Evolutionary conservation across 495 filamentous ascomycete species (phyloP), one percentile per base, ranked within the genome.

Genomic region (Aspergillus homomorphus): DNA sequence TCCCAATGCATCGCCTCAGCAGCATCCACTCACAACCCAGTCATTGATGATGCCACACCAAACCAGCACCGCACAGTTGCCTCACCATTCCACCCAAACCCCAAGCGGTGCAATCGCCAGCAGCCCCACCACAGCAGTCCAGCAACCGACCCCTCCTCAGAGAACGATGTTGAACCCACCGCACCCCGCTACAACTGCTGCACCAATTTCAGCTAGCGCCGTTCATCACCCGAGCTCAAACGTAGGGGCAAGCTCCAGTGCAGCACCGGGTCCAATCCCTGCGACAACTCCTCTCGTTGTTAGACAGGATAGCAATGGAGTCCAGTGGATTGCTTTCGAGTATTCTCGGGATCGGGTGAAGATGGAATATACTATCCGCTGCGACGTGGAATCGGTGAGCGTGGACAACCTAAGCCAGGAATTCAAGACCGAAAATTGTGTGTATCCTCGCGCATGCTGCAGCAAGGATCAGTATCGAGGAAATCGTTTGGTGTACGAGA

Each of bases 351-450:
- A 98, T 70, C 82, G 94, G 26, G 92, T 98, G 62, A 98, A 98
- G 83, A 96, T 97, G 91, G 94, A 96, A 71, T 98, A 98, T 72
- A 96, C 92, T 0, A 98, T 98, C 67, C 88, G 94, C 33, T 98
- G 94, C 67, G 94, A 98, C 65, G 94, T 98, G 21, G 94, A 97
- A 74, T 96, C 92, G 1, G 91, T 98, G 45, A 91, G 91, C 69
- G 89, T 93, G 51, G 92, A 97, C 51, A 86, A 82, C 45, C 84
- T 98, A 26, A 82, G 82, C 59, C 79, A 82, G 62, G 92, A 97
- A 52, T 98, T 98, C 84, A 96, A 96, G 78, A 89, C 88, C 6
- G 92, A 96, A 69, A 98, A 98, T 75, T 98, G 95, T 73, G 94
- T 98, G 12, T 98, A 98, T 65, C 94, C 94, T 0, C 81, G 95